phyloP scores from a whole-genome alignment of 1,139 yeast genomes.

The Candida sanyaensis region DNA sequence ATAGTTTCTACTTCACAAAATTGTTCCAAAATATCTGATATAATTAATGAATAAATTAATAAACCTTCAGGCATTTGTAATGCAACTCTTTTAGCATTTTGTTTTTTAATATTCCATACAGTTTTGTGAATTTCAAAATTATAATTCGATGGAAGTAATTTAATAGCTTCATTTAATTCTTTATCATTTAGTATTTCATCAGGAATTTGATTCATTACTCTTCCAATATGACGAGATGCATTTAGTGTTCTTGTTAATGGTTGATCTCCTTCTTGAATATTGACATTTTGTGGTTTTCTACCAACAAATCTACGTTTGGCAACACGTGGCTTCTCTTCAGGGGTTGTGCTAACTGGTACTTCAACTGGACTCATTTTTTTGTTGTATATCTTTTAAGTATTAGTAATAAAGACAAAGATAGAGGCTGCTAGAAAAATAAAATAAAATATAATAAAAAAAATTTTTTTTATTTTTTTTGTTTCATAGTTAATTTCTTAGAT shows the following conservation, averaged over 20 bases:
- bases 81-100: slow-evolving; percentile 75
- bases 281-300: slow-evolving; percentile 17
- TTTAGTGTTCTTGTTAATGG: slow-evolving; percentile 18
- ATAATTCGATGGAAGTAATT: slow-evolving; percentile 82
- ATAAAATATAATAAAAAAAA: neutral
- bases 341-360: neutral
- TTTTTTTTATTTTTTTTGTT: neutral
- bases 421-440: neutral
- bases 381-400: neutral
- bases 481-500: neutral
- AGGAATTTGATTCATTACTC: slow-evolving; percentile 90
- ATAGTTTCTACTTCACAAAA: slow-evolving; percentile 85
- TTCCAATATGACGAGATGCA: slow-evolving; percentile 36
- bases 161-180: slow-evolving; percentile 79
- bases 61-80: slow-evolving; percentile 98
- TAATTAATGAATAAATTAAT: slow-evolving; percentile 79
- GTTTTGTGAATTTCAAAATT: slow-evolving; percentile 96
- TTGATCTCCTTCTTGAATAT: slow-evolving; percentile 12
- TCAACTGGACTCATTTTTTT: slow-evolving; percentile 13
- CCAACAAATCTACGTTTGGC: slow-evolving; percentile 40
- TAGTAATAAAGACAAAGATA: neutral
- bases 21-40: slow-evolving; percentile 89
- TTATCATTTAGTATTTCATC: slow-evolving; percentile 76
- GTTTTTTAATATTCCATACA: slow-evolving; percentile 84
- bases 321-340: slow-evolving; percentile 8